Base-by-base conservation (phyloP, 2,329 filamentous ascomycete genomes). In the Cryphonectria carpinicola region DNA sequence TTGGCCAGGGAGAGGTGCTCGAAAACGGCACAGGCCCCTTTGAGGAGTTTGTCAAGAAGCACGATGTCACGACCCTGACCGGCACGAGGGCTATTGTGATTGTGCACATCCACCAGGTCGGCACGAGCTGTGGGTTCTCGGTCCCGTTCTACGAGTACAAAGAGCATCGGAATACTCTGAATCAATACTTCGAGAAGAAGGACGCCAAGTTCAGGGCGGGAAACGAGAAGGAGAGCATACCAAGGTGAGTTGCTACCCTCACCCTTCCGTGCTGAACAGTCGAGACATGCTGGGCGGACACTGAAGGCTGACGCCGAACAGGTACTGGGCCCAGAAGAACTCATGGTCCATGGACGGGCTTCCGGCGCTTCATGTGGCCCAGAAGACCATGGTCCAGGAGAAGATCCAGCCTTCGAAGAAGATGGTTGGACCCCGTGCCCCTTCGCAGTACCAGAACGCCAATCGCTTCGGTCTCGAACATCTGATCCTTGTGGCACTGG, bases 301-400 rank as follows among this genome's bases (percentile, higher is more conserved):
- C 41, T n/a, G 14, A 60, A 13, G 4, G 17, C 39, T 68, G 17
- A 54, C 41, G 19, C 4, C 4, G 32, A 28, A 72, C 28, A 81
- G 79, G 35, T 83, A 83, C 73, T 83, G 81, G 81, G 81, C 81
- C 0, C 71, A 76, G 54, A 83, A 83, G 74, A 83, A 81, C 66
- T 76, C 81, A 0, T 81, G 76, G 73, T 82, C 80, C 61, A 77
- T 83, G 66, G 81, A 83, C 60, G 80, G 80, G 0, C 75, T 83
- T 0, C 81, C 81, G 0, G 80, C 78, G 0, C 79, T 83, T 76
- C 74, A 76, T 6, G 71, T 78, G 25, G 81, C 76, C 1, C 71
- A 78, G 41, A 76, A 77, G 71, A 76, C 77, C 1, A 77, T 75
- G 4, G 74, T 76, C 32, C 68, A 77, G 65, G 76, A 81, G 49